Evolutionary conservation across 1,284 basidiomycete genomes (phyloP), one percentile per base, ranked within the genome.

Genomic region (Fomitopsis schrenkii): DNA sequence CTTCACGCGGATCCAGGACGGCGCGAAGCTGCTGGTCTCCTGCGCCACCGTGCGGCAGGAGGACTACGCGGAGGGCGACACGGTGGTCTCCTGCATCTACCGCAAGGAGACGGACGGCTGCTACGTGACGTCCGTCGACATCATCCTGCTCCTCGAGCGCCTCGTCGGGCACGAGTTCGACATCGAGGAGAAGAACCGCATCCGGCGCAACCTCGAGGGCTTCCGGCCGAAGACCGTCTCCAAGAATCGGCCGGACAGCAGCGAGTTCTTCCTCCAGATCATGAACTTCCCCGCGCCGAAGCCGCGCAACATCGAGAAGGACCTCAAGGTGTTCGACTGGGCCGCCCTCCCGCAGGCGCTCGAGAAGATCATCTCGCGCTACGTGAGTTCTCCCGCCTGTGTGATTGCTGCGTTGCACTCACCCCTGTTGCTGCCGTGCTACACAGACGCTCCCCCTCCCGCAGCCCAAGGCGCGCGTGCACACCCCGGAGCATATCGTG

Each of bases 271-370:
- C 81, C 89, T 93, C 75, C 83, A 88, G 66, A 95, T 98, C 77
- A 98, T 98, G 96, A 87, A 92, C 60, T 97, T 97, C 71, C 93
- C 94, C 0, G 87, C 91, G 60, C 96, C 96, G 2, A 95, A 94
- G 74, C 96, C 96, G 5, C 83, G 97, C 58, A 96, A 97, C 74
- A 98, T 98, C 64, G 96, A 98, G 75, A 98, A 98, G 81, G 95
- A 97, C 70, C 84, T 98, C 72, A 98, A 98, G 77, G 95, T 98
- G 2, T 98, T 98, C 71, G 87, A 90, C n/a, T 98, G 96, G 96
- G 84, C 83, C 50, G 79, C 88, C 55, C 81, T 98, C 12, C 84
- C 83, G 6, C 83, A 87, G 62, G 94, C 95, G 0, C 76, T 98
- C 62, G 89, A 93, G 65, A 98, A 97, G 79, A 95, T 98, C 64